Evolutionary conservation across 306 rosid genomes (phyloP), one percentile per base, ranked within the genome.

Genomic region (Sechiopsis laciniata): DNA sequence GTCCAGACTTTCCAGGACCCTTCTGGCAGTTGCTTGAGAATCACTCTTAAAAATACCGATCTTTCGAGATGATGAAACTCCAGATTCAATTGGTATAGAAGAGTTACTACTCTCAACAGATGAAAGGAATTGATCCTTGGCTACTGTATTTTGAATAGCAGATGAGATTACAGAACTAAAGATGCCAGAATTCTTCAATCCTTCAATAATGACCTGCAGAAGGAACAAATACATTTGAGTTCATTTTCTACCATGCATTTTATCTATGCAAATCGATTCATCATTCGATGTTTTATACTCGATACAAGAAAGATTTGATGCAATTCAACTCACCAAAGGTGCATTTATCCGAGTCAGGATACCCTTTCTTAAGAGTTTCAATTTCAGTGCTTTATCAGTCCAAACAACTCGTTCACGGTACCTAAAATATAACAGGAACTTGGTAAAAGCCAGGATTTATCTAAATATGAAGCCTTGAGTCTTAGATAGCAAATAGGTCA

Each of bases 321-420:
- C 40, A 45, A 52, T 53, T 64, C 52, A 76, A 82, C 87, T 69
- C 60, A 88, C 98, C 91, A 80, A 84, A 55, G 98, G 98, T 76
- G 96, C 85, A 82, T 88, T 82, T 71, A 93, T 84, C 78, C 96
- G 96, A 72, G 96, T 81, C 80, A 93, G 80, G 77, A 93, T 81
- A 74, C 98, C 98, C 80, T 87, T 93, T 85, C 86, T 88, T 80
- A 87, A 22, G 65, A 93, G 93, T 78, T 86, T 93, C 82, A 81
- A 71, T 80, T 79, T 90, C 57, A 90, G 81, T 32, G 80, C 24
- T 79, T 75, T 82, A 79, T 90, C 90, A 10, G 96, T 82, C 98
- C 98, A 93, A 71, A 90, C 98, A 81, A 93, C 80, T 57, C 78
- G 93, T 74, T 93, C 98, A 3, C 83, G 91, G 65, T 93, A 93